Evolutionary conservation across 495 filamentous ascomycete species (phyloP).

Genomic region (Pyronema domesticum): DNA sequence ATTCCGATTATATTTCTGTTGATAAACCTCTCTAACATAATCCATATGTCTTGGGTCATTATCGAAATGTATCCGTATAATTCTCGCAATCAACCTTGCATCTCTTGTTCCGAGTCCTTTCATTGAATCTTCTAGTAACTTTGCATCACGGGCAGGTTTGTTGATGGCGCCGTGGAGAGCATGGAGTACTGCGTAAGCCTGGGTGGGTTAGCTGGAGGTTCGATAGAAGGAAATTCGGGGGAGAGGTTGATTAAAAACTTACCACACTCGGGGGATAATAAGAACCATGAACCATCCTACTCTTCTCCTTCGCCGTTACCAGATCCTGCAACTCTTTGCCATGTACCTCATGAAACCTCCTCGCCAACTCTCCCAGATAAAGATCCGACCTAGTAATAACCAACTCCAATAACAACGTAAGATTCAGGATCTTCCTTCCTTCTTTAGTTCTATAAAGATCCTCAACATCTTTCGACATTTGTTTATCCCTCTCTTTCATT

Average conservation of each 20-base stretch:
- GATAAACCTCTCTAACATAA: conserved; percentile 12
- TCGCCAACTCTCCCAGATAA: conserved; percentile 14
- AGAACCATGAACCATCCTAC: conserved; percentile 3
- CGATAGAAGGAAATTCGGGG: not conserved
- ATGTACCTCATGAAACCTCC: conserved; percentile 13
- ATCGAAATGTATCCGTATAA: conserved; percentile 13
- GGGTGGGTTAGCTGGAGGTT: not conserved
- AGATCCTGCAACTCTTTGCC: conserved; percentile 15
- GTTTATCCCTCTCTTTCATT: conserved; percentile 8
- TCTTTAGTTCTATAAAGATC: conserved; percentile 11
- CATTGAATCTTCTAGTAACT: conserved; percentile 15
- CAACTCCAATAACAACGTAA: conserved; percentile 9
- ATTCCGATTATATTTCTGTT: conserved; percentile 8
- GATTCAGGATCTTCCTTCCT: conserved; percentile 11
- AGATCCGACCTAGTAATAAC: conserved; percentile 12
- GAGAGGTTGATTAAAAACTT: not conserved
- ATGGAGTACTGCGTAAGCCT: conserved; percentile 13
- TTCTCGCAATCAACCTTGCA: conserved; percentile 11
- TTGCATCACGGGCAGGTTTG: conserved; percentile 14
- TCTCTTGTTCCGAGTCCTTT: conserved; percentile 11
- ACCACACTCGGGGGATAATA: conserved; percentile 12
- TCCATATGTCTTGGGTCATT: conserved; percentile 6
- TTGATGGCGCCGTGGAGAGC: conserved; percentile 11
- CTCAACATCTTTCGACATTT: conserved; percentile 14
- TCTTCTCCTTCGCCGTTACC: conserved; percentile 13